These are phyloP conservation scores for Nakazawaea populi DNA, from an alignment of 805 yeast species.

Conservation along the genomic window DNA sequence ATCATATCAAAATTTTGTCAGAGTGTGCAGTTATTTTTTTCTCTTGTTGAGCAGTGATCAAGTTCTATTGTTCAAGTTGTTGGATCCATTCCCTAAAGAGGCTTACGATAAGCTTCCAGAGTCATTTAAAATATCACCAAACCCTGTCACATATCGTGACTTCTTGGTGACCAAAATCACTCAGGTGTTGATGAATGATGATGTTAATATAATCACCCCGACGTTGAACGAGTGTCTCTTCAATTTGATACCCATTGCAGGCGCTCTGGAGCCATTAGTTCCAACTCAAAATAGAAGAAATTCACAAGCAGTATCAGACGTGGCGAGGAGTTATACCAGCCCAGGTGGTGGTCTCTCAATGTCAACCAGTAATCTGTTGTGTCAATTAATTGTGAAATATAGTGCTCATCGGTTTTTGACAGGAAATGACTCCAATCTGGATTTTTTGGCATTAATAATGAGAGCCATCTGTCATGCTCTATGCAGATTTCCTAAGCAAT, in stretches of 20 bases:
- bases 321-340: constrained; percentile 14
- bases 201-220: constrained; percentile 32
- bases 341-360: constrained; percentile 41
- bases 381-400: constrained; percentile 36
- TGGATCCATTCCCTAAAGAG: constrained; percentile 37
- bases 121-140: constrained; percentile 33
- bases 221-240: constrained; percentile 55
- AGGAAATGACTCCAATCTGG: constrained; percentile 40
- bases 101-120: constrained; percentile 47
- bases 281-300: constrained; percentile 8
- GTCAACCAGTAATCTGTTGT: constrained; percentile 38
- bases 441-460: constrained; percentile 52
- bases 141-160: constrained; percentile 54
- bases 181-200: constrained; percentile 30
- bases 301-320: constrained; percentile 9
- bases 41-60: constrained; percentile 39
- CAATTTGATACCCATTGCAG: constrained; percentile 46
- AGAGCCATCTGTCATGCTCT: constrained; percentile 49
- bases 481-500: constrained; percentile 43
- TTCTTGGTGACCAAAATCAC: constrained; percentile 51
- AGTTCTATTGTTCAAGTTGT: constrained; percentile 29
- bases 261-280: constrained; percentile 1
- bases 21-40: constrained; percentile 46
- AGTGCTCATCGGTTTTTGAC: constrained; percentile 29
- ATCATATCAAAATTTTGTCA: constrained; percentile 35